Evolutionary conservation across 2,329 filamentous ascomycete genomes (phyloP).

Genomic region (Ophidiomyces ophidiicola): DNA sequence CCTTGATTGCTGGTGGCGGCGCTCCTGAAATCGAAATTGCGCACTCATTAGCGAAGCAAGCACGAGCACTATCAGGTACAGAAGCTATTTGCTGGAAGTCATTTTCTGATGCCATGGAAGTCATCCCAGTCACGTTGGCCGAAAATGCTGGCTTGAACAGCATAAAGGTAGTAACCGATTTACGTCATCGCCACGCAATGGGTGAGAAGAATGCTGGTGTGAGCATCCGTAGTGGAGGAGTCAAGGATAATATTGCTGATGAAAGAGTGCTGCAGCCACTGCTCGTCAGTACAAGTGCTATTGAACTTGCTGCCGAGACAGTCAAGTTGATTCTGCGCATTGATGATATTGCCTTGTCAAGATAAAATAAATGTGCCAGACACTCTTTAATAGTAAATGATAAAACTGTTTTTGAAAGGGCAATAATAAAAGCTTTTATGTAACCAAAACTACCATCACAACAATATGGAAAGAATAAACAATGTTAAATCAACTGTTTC

Average conservation of each 20-base stretch:
- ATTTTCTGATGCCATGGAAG: constrained; percentile 93
- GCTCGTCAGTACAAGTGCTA: constrained; percentile 91
- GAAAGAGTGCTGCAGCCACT: constrained; percentile 95
- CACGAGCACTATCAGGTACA: constrained; percentile 73
- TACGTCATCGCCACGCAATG: constrained; percentile 85
- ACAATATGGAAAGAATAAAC: too few species aligned
- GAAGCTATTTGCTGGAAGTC: constrained; percentile 99
- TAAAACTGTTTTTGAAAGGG: too few species aligned
- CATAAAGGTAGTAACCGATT: constrained; percentile 95
- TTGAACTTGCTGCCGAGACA: constrained; percentile 93
- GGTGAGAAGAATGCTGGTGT: constrained; percentile 94
- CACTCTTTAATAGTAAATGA: too few species aligned
- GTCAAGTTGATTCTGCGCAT: constrained; percentile 85
- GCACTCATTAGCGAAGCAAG: constrained; percentile 67
- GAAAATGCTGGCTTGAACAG: constrained; percentile 97
- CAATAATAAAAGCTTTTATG: too few species aligned
- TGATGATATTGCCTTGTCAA: constrained; percentile 51
- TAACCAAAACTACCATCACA: background rate
- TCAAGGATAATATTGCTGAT: constrained; percentile 92
- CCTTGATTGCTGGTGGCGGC: constrained; percentile 92
- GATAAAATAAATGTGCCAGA: constrained; percentile 19
- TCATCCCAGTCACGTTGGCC: constrained; percentile 89
- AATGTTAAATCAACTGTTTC: too few species aligned
- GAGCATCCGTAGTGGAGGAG: constrained; percentile 93
- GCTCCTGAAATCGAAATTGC: constrained; percentile 95